Conservation (phyloP, 192 early-diverging fungal species). For the Coemansia sp. region DNA sequence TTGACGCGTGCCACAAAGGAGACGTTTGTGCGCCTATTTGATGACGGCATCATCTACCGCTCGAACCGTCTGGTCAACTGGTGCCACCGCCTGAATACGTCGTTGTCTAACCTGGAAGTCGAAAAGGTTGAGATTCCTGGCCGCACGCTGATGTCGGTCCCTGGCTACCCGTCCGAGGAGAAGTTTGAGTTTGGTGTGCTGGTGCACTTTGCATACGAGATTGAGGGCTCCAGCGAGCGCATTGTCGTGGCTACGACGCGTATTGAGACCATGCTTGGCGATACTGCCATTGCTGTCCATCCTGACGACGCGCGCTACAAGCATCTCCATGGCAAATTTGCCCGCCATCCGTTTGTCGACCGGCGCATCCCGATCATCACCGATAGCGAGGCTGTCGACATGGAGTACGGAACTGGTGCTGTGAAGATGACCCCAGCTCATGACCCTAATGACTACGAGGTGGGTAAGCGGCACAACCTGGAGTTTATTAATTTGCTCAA, state of each 20-base stretch:
- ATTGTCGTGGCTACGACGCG: slow-evolving; percentile 97
- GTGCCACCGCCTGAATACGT: slow-evolving; percentile 94
- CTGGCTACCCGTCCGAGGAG: slow-evolving; percentile 89
- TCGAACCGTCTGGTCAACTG: slow-evolving; percentile 98
- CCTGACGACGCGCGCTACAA: slow-evolving; percentile 91
- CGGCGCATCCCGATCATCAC: slow-evolving; percentile 87
- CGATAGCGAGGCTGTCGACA: slow-evolving; percentile 84
- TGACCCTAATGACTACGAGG: slow-evolving; percentile 94
- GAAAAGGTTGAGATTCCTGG: slow-evolving; percentile 88
- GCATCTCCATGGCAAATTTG: slow-evolving; percentile 93
- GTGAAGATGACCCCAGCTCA: slow-evolving; percentile 99
- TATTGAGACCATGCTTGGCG: slow-evolving; percentile 99
- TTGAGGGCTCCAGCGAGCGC: slow-evolving; percentile 83
- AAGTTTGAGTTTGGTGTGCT: slow-evolving; percentile 99
- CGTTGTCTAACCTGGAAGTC: slow-evolving; percentile 95
- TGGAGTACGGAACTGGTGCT: slow-evolving; percentile 94
- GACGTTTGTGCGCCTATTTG: slow-evolving; percentile 91
- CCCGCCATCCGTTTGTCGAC: slow-evolving; percentile 89
- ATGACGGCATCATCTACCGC: slow-evolving; percentile 95
- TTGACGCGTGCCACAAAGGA: slow-evolving; percentile 84
- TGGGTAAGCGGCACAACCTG: slow-evolving; percentile 92
- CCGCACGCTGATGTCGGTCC: slow-evolving; percentile 79
- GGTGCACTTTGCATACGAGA: slow-evolving; percentile 89
- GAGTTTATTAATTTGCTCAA: slow-evolving; percentile 97
- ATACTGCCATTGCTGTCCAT: slow-evolving; percentile 95